These are phyloP conservation scores for Juglanconis juglandina DNA, from an alignment of 2,329 filamentous ascomycete species.

Conservation along the genomic window DNA sequence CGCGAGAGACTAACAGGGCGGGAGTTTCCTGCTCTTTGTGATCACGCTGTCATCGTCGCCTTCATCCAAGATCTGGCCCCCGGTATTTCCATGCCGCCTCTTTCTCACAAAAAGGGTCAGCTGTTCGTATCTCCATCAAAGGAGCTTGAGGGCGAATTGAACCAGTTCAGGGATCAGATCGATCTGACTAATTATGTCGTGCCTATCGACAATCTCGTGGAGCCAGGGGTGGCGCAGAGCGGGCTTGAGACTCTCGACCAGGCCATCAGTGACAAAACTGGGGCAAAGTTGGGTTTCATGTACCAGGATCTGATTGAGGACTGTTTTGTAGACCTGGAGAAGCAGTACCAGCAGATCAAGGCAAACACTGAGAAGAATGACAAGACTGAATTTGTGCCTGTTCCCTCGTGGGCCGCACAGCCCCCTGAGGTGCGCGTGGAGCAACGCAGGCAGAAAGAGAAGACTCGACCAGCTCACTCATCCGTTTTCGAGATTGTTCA, in stretches of 20 bases:
- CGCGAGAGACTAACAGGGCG: constrained; percentile 31
- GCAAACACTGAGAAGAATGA: constrained; percentile 20
- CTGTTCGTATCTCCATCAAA: constrained; percentile 31
- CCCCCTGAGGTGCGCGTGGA: constrained; percentile 26
- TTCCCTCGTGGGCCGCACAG: constrained; percentile 19
- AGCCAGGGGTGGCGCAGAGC: constrained; percentile 34
- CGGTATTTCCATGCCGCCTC: constrained; percentile 32
- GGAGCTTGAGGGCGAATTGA: constrained; percentile 36
- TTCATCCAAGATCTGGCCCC: constrained; percentile 39
- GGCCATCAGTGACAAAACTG: constrained; percentile 35
- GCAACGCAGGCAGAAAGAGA: constrained; percentile 39
- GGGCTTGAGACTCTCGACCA: constrained; percentile 35
- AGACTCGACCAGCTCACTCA: constrained; percentile 38
- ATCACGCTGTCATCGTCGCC: constrained; percentile 34
- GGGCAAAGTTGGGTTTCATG: constrained; percentile 38
- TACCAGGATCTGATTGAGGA: constrained; percentile 42
- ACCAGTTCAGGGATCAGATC: constrained; percentile 33
- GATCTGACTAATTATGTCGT: constrained; percentile 37
- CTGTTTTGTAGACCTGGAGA: constrained; percentile 31
- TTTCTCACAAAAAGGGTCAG: constrained; percentile 37
- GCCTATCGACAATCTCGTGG: constrained; percentile 39
- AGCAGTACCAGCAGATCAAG: constrained; percentile 25
- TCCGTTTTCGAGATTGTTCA: constrained; percentile 31
- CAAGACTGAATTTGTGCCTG: constrained; percentile 21
- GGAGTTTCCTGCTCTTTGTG: constrained; percentile 33